Conservation (phyloP, 2,329 filamentous ascomycete genomes). For the Hirsutella minnesotensis region DNA sequence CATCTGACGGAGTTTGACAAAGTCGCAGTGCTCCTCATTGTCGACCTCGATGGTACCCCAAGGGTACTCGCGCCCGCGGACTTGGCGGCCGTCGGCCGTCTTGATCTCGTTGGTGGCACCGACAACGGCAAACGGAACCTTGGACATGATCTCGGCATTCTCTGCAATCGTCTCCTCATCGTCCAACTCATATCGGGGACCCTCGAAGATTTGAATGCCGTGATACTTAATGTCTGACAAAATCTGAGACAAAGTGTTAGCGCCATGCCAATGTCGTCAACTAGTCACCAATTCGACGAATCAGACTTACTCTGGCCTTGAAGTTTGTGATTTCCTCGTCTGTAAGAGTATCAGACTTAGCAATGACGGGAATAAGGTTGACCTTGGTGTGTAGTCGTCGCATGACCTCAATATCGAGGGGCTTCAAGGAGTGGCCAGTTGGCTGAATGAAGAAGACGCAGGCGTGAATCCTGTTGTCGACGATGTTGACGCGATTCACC, state of each 20-base stretch:
- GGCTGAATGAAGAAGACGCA: slow-evolving; percentile 99
- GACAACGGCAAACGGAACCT: slow-evolving; percentile 96
- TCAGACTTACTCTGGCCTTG: slow-evolving; percentile 77
- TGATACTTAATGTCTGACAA: slow-evolving; percentile 94
- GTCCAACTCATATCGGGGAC: slow-evolving; percentile 94
- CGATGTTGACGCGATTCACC: slow-evolving; percentile 99
- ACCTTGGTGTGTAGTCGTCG: slow-evolving; percentile 99
- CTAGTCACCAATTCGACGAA: not conserved
- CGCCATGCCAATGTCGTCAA: not conserved
- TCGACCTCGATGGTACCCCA: slow-evolving; percentile 99
- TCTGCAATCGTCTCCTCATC: slow-evolving; percentile 99
- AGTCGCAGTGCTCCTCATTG: slow-evolving; percentile 99
- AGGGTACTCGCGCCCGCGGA: slow-evolving; percentile 90
- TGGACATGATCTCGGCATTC: slow-evolving; percentile 99
- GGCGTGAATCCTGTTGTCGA: slow-evolving; percentile 97
- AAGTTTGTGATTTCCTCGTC: slow-evolving; percentile 91
- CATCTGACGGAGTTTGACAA: slow-evolving; percentile 99
- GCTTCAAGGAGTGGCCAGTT: slow-evolving; percentile 96
- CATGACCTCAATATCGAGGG: slow-evolving; percentile 98
- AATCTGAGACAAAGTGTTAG: slow-evolving; percentile 48
- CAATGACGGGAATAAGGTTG: slow-evolving; percentile 98
- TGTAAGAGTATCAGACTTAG: slow-evolving; percentile 95
- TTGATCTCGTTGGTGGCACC: slow-evolving; percentile 92
- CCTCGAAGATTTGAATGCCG: slow-evolving; percentile 97
- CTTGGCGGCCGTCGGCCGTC: slow-evolving; percentile 84